Evolutionary conservation across 768 basidiomycete species (phyloP).

Genomic region (Mycena haematopus): DNA sequence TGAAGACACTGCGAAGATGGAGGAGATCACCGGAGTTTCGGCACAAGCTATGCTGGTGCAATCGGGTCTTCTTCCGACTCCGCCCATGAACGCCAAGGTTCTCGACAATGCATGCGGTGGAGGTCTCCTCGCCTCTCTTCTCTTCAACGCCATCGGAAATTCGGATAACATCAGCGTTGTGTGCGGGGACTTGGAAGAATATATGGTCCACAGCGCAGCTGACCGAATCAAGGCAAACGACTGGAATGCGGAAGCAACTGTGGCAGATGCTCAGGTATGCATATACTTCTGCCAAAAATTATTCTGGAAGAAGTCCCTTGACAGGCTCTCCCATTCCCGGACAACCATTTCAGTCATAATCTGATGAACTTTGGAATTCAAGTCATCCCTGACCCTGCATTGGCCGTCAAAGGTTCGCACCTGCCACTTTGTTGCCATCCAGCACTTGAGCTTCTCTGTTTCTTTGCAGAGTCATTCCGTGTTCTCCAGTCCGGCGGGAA

Average conservation of each 20-base stretch:
- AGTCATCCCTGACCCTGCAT: conserved; percentile 12
- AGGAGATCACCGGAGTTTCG: conserved; percentile 17
- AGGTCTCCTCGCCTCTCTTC: conserved; percentile 7
- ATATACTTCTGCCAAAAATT: too few species aligned
- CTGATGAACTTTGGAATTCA: conserved; percentile 26
- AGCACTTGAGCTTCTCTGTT: not conserved
- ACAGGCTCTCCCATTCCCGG: conserved; percentile 16
- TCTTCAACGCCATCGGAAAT: conserved; percentile 8
- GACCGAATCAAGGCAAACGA: conserved; percentile 19
- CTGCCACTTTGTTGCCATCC: too few species aligned
- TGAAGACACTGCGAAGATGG: conserved; percentile 19
- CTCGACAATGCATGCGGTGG: conserved; percentile 24
- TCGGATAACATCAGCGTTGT: conserved; percentile 7
- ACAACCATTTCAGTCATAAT: conserved; percentile 23
- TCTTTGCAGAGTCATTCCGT: conserved; percentile 15
- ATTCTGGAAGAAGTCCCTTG: too few species aligned
- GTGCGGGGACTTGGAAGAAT: conserved; percentile 10
- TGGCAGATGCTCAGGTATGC: conserved; percentile 23
- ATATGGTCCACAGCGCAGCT: conserved; percentile 12
- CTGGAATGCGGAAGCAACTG: conserved; percentile 18
- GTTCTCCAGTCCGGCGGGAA: conserved; percentile 11
- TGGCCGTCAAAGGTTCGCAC: conserved; percentile 15
- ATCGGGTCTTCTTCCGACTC: conserved; percentile 17
- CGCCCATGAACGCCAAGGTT: conserved; percentile 14
- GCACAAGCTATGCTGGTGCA: conserved; percentile 12